These are phyloP conservation scores for Mychonastes homosphaera DNA, from an alignment of 139 green algal species.

Conservation along the genomic window DNA sequence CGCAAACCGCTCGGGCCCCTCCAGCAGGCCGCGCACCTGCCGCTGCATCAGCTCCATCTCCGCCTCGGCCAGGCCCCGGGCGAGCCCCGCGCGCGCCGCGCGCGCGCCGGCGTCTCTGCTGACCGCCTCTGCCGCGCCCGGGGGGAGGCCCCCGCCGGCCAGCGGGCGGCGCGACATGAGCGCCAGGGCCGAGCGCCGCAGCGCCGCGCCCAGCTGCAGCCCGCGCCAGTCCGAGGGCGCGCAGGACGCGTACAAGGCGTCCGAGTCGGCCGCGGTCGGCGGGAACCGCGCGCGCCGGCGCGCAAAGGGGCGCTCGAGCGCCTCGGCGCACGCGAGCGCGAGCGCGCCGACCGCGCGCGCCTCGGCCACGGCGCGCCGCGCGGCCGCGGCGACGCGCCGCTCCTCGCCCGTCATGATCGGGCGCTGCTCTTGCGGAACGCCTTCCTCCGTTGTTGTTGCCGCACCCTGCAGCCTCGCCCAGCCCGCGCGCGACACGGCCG, in stretches of 20 bases:
- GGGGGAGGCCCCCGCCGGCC: not conserved
- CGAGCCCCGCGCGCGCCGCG: too few relatives aligned
- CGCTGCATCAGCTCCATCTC: conserved; percentile 17
- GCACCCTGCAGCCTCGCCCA: too few relatives aligned
- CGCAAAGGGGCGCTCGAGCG: not conserved
- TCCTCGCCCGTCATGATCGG: too few relatives aligned
- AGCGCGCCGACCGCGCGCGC: not conserved
- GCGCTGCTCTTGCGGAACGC: too few relatives aligned
- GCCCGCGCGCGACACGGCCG: too few relatives aligned
- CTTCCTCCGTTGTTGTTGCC: too few relatives aligned
- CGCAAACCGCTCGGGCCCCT: not conserved
- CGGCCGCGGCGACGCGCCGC: not conserved
- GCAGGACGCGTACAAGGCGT: too few relatives aligned
- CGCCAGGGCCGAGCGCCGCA: conserved; percentile 1
- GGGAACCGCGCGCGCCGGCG: not conserved
- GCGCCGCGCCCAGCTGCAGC: not conserved
- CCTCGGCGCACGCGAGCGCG: not conserved
- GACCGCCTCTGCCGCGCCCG: not conserved
- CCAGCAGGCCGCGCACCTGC: conserved; percentile 9
- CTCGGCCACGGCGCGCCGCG: not conserved
- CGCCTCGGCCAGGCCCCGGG: not conserved
- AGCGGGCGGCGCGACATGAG: not conserved
- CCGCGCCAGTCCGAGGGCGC: too few relatives aligned
- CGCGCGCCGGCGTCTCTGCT: too few relatives aligned
- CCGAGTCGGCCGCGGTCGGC: not conserved